Conservation (phyloP, 164 flowering plant species). For the Liriodendron chinense region DNA sequence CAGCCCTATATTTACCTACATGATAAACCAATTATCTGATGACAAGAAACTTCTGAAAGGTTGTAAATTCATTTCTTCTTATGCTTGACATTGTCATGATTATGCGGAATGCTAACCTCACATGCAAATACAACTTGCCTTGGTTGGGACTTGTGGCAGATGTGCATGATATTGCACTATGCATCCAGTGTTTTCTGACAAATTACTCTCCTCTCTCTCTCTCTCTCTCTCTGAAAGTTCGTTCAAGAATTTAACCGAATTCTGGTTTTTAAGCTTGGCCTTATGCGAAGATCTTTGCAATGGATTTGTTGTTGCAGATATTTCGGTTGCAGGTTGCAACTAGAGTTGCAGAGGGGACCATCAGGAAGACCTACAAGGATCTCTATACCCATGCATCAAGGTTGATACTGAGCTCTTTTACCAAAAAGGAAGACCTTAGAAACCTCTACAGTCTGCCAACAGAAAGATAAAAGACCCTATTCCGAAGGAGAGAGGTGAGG, state of each 20-base stretch:
- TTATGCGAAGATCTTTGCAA: not conserved
- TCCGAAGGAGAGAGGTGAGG: not conserved
- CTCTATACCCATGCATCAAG: conserved; percentile 33
- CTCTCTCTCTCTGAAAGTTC: no score
- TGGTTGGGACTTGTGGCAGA: no score
- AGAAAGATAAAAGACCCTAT: not conserved
- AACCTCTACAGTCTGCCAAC: conserved; percentile 31
- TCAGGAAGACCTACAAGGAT: conserved; percentile 40
- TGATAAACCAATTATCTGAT: conserved; percentile 38
- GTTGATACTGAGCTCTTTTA: conserved; percentile 34
- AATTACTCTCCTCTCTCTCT: no score
- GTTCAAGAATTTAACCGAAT: no score
- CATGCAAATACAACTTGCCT: no score
- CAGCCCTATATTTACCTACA: conserved; percentile 40
- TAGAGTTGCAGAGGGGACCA: conserved; percentile 48
- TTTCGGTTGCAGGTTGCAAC: conserved; percentile 28
- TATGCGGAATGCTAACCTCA: no score
- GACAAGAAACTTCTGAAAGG: conserved; percentile 38
- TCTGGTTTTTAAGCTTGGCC: not conserved
- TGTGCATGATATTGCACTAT: not conserved
- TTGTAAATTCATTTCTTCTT: not conserved
- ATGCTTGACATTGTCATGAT: no score
- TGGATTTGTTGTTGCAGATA: conserved; percentile 29
- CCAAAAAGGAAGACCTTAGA: conserved; percentile 34
- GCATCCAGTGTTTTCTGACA: no score